Percentiles rank a stretch among this genome's conserved stretches.
These are phyloP conservation scores for Elsinoe ampelina DNA, from an alignment of 2,329 filamentous ascomycete genomes.

Conservation along the genomic window DNA sequence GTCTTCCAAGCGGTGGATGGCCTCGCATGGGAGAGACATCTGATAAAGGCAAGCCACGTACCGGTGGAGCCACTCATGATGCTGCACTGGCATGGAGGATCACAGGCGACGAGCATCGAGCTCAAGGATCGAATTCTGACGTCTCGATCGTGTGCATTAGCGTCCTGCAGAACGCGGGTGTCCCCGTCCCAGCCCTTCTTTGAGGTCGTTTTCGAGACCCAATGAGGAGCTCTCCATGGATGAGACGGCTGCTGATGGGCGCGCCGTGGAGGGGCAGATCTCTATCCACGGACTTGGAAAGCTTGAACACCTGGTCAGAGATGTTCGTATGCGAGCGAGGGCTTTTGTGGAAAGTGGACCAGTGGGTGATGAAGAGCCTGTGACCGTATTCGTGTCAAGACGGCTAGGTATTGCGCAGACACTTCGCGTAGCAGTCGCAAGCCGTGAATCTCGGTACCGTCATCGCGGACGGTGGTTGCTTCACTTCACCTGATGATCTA, in stretches of 20 bases:
- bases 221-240: neutral
- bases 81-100: neutral
- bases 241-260: constrained; percentile 5
- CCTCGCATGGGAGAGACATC: constrained; percentile 2
- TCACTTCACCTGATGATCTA: constrained; percentile 3
- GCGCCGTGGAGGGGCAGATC: constrained; percentile 1
- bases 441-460: neutral
- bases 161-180: neutral
- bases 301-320: constrained; percentile 10
- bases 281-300: neutral
- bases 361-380: neutral
- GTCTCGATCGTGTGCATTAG: constrained; percentile 11
- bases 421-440: neutral
- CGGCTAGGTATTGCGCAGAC: neutral
- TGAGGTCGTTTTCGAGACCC: constrained; percentile 4
- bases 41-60: constrained; percentile 9
- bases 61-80: neutral
- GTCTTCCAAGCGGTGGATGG: neutral
- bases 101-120: constrained; percentile 6
- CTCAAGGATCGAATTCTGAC: constrained; percentile 10
- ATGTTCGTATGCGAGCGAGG: constrained; percentile 1
- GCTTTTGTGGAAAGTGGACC: neutral
- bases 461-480: neutral
- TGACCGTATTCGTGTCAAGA: neutral
- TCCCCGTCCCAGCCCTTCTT: neutral